Conservation (phyloP, 2,329 filamentous ascomycete species). For the Dactylellina cionopaga region DNA sequence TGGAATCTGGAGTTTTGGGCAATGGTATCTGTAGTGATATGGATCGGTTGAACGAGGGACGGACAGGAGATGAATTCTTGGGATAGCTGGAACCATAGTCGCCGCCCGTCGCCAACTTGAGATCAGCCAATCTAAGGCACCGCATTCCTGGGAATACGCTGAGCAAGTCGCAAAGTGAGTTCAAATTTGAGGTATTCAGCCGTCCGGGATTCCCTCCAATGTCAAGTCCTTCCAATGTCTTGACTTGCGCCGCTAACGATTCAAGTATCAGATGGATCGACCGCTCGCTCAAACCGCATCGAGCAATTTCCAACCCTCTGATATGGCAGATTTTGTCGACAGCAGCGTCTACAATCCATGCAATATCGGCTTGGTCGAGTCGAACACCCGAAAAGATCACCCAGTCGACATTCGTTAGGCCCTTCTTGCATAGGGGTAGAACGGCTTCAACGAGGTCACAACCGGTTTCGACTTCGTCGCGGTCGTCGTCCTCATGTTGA, state of each 20-base stretch:
- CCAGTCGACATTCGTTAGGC: conserved; percentile 77
- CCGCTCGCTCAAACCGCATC: conserved; percentile 70
- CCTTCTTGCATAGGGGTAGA: conserved; percentile 73
- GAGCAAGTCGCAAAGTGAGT: conserved; percentile 43
- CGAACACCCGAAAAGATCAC: conserved; percentile 74
- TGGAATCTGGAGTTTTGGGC: conserved; percentile 26
- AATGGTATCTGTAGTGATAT: conserved; percentile 44
- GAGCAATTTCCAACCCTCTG: conserved; percentile 73
- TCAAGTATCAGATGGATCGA: conserved; percentile 72
- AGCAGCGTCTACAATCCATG: conserved; percentile 73
- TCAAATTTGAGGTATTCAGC: conserved; percentile 62
- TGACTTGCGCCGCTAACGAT: conserved; percentile 72
- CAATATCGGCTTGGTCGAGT: conserved; percentile 76
- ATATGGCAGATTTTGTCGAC: conserved; percentile 73
- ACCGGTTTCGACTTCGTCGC: conserved; percentile 67
- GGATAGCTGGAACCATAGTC: conserved; percentile 18
- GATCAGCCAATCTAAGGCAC: conserved; percentile 32
- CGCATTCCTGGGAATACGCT: conserved; percentile 37
- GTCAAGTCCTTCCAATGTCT: conserved; percentile 73
- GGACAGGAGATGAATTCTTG: conserved; percentile 20
- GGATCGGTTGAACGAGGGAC: conserved; percentile 43
- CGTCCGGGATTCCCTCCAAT: conserved; percentile 74
- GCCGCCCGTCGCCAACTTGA: conserved; percentile 34
- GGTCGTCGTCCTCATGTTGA: conserved; percentile 63
- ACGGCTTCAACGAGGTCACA: conserved; percentile 76